These are phyloP conservation scores for Orychophragmus violaceus DNA, from an alignment of 345 rosid species.

Conservation along the genomic window DNA sequence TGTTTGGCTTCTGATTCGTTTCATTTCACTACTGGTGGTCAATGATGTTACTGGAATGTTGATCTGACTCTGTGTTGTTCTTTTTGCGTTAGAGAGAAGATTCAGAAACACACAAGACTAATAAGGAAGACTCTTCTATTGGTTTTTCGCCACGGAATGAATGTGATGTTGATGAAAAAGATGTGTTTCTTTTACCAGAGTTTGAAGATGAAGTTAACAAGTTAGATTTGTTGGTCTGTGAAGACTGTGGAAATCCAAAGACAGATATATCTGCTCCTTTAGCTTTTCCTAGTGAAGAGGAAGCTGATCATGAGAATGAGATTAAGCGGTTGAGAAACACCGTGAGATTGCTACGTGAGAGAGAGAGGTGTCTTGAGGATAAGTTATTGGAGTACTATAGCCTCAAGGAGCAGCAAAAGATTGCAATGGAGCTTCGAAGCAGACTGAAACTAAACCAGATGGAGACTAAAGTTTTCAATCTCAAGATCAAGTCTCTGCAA, in stretches of 20 bases:
- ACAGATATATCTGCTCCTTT: constrained; percentile 38
- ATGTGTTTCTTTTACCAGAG: constrained; percentile 51
- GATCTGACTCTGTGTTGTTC: background rate
- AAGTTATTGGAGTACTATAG: constrained; percentile 79
- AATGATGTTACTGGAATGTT: background rate
- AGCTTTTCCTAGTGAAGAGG: constrained; percentile 37
- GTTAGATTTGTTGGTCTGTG: constrained; percentile 28
- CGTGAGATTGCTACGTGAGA: constrained; percentile 53
- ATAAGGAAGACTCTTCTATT: constrained; percentile 24
- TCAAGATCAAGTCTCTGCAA: constrained; percentile 70
- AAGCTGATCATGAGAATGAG: constrained; percentile 54
- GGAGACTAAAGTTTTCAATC: constrained; percentile 62
- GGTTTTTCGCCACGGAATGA: constrained; percentile 38
- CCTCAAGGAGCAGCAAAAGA: constrained; percentile 71
- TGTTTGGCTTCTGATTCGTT: background rate
- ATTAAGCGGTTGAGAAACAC: constrained; percentile 49
- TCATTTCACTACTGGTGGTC: background rate
- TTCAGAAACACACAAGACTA: constrained; percentile 2
- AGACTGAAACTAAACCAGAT: constrained; percentile 60
- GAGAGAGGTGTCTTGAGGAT: constrained; percentile 69
- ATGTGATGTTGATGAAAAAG: constrained; percentile 32
- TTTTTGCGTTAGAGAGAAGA: constrained; percentile 32
- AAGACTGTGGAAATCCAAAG: constrained; percentile 30
- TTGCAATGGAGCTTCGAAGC: constrained; percentile 71
- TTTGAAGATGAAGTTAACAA: constrained; percentile 47